Evolutionary conservation across 2,329 filamentous ascomycete genomes (phyloP), one percentile per base, ranked within the genome.

Genomic region (Colletotrichum tabaci): DNA sequence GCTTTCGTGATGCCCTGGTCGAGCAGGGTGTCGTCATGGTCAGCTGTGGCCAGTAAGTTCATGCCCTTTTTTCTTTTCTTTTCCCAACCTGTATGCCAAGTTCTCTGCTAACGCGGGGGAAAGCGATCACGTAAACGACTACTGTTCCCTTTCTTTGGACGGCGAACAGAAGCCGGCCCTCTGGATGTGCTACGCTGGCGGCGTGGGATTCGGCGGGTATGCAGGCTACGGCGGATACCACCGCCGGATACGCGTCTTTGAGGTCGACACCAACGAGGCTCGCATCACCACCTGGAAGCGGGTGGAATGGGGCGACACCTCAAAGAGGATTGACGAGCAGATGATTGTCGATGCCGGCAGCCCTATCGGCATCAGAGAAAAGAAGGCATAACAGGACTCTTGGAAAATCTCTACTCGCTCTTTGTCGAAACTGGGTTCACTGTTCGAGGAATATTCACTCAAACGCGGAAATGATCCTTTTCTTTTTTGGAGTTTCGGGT

Each of bases 121-220:
- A 56, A 93, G 92, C 80, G 96, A 99, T 79, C 96, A 99, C 79
- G 96, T 93, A 75, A 99, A 99, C 79, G 96, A 99, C 79, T 98
- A 98, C 81, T 99, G 96, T 81, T 91, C 93, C 74, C 87, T 98
- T 10, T 91, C 88, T 1, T 81, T 85, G 4, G 82, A 88, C 62
- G 82, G 88, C 50, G 81, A 85, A 26, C 82, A 86, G n/a, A 87
- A 87, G 60, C 91, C 93, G 0, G 89, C 92, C 40, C 84, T 98
- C 2, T 99, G 96, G 96, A 98, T 99, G 95, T 99, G 96, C 85
- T 98, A 98, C 81, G 96, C 92, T 10, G 96, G 96, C 42, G 96
- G 93, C 35, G 90, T 91, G 38, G 96, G 96, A 1, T 98, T 99
- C 77, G 96, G 96, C 66, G 96, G 96, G 0, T 99, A 99, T 79